These are phyloP conservation scores for Cicer bijugum DNA, from an alignment of 306 rosid genomes.

Conservation along the genomic window DNA sequence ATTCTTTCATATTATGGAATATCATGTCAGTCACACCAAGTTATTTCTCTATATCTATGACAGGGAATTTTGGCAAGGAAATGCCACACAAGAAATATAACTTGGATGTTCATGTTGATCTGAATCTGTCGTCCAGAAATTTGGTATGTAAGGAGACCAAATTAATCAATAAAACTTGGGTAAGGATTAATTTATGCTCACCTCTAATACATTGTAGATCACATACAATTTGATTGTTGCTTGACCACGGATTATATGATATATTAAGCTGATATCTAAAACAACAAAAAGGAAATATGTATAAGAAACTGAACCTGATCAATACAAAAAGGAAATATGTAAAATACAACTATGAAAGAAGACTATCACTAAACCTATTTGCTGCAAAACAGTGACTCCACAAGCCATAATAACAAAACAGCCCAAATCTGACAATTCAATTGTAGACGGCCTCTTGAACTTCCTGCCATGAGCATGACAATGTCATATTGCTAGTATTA, in stretches of 20 bases:
- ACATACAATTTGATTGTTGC: constrained; percentile 92
- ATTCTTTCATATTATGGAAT: constrained; percentile 8
- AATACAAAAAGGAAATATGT: constrained; percentile 33
- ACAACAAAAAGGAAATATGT: constrained; percentile 16
- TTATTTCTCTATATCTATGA: constrained; percentile 19
- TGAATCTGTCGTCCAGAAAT: constrained; percentile 11
- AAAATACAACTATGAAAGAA: constrained; percentile 10
- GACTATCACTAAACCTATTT: constrained; percentile 60
- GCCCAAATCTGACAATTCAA: constrained; percentile 85
- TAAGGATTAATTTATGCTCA: constrained; percentile 51
- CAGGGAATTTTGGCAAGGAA: not conserved
- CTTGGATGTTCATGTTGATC: too few relatives aligned
- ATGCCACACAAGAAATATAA: not conserved
- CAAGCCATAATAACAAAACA: constrained; percentile 77
- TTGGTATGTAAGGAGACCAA: constrained; percentile 13
- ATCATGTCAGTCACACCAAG: constrained; percentile 21
- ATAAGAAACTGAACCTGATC: constrained; percentile 7
- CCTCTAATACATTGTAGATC: constrained; percentile 96
- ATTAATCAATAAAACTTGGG: constrained; percentile 14
- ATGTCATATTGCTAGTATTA: constrained; percentile 41
- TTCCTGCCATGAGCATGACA: constrained; percentile 68
- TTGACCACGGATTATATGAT: constrained; percentile 99
- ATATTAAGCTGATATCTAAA: constrained; percentile 92
- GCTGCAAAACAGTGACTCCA: constrained; percentile 84
- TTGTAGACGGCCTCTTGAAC: constrained; percentile 81